A percentile compares a stretch with the other conserved stretches of the same genome.
phyloP scores from a whole-genome alignment of 1,284 basidiomycete species.

The Cystobasidium slooffiae region DNA sequence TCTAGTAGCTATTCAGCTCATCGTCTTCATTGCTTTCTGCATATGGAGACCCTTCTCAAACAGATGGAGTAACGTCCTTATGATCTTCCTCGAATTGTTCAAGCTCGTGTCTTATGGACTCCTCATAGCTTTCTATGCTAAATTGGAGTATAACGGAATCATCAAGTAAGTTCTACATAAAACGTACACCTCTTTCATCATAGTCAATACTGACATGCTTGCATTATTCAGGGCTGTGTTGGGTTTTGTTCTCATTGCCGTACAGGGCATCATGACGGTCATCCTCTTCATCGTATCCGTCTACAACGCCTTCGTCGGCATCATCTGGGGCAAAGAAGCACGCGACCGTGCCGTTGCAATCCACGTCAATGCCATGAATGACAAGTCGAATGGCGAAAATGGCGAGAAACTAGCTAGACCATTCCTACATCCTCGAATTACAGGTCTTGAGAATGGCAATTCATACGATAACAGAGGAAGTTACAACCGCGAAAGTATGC shows the following conservation, averaged over 20 bases:
- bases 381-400: slow-evolving; percentile 18
- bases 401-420: slow-evolving; percentile 26
- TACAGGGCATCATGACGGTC: slow-evolving; percentile 53
- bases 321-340: slow-evolving; percentile 26
- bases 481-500: background rate
- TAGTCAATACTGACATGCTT: background rate
- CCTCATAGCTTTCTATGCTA: slow-evolving; percentile 70
- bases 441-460: slow-evolving; percentile 14
- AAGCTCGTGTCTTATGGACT: slow-evolving; percentile 69
- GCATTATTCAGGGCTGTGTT: slow-evolving; percentile 68
- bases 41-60: slow-evolving; percentile 63
- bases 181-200: background rate
- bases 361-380: slow-evolving; percentile 27
- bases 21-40: slow-evolving; percentile 65
- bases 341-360: slow-evolving; percentile 9
- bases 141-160: slow-evolving; percentile 67
- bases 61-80: slow-evolving; percentile 56
- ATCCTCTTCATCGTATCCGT: slow-evolving; percentile 50
- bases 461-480: background rate
- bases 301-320: slow-evolving; percentile 28
- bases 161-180: slow-evolving; percentile 42
- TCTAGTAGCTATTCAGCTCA: slow-evolving; percentile 70
- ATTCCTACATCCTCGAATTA: slow-evolving; percentile 24
- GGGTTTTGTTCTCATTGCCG: slow-evolving; percentile 65
- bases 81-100: slow-evolving; percentile 67